Percentiles rank a stretch among this genome's conserved stretches.
phyloP scores from a whole-genome alignment of 768 basidiomycete species.

The Tylopilus felleus region DNA sequence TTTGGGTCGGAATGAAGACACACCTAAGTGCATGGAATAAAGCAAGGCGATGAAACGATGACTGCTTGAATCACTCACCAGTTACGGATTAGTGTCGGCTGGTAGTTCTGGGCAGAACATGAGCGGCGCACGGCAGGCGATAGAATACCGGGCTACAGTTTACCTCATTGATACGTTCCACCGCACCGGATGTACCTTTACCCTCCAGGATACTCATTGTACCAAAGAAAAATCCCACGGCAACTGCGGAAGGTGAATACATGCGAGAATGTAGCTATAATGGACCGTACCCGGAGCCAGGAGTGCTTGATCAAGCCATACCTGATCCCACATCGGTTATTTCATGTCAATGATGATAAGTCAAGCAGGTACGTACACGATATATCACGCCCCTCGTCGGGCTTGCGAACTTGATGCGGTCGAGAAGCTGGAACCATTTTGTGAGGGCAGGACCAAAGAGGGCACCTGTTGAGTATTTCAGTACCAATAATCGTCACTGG shows the following conservation, averaged over 20 bases:
- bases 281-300: constrained; percentile 58
- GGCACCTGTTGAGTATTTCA: constrained; percentile 38
- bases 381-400: constrained; percentile 58
- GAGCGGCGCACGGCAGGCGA: not conserved
- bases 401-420: constrained; percentile 63
- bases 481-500: not conserved
- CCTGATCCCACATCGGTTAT: constrained; percentile 38
- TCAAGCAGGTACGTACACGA: constrained; percentile 42
- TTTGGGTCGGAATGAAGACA: constrained; percentile 73
- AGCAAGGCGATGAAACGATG: not conserved
- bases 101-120: constrained; percentile 51
- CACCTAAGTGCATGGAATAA: constrained; percentile 39
- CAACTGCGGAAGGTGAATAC: constrained; percentile 28
- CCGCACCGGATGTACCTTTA: constrained; percentile 51
- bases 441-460: constrained; percentile 82
- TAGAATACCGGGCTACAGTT: not conserved
- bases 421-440: constrained; percentile 75
- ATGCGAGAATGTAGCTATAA: constrained; percentile 3
- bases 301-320: constrained; percentile 78
- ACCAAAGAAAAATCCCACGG: constrained; percentile 59
- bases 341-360: not conserved
- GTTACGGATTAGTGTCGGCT: constrained; percentile 70
- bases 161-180: constrained; percentile 42
- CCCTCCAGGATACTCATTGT: constrained; percentile 82
- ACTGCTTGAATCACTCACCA: constrained; percentile 49